Percentiles rank a stretch among this genome's conserved stretches.
These are phyloP conservation scores for Hemileccinum rubropunctum DNA, from an alignment of 768 basidiomycete genomes.

Conservation along the genomic window DNA sequence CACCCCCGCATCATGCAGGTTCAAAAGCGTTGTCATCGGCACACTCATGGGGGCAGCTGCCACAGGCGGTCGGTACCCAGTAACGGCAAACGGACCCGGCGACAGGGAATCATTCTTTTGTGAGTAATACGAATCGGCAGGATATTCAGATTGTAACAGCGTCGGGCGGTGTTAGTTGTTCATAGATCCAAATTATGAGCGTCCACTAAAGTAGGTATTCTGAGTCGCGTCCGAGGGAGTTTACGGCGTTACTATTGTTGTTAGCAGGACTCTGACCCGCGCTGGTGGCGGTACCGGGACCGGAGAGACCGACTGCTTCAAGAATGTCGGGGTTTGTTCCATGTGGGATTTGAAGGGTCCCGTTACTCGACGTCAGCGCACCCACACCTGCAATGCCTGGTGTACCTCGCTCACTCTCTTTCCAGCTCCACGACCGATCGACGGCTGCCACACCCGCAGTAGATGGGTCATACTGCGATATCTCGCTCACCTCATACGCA, in stretches of 20 bases:
- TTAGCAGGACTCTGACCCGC: not conserved
- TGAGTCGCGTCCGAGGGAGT: slow-evolving; percentile 28
- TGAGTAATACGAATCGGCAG: too few relatives aligned
- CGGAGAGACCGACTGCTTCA: slow-evolving; percentile 28
- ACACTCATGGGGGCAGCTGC: not conserved
- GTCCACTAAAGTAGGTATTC: too few relatives aligned
- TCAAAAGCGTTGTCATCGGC: slow-evolving; percentile 12
- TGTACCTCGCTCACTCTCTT: slow-evolving; percentile 31
- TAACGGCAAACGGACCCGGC: too few relatives aligned
- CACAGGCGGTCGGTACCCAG: slow-evolving; percentile 17
- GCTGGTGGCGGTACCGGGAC: slow-evolving; percentile 4
- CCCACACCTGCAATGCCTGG: slow-evolving; percentile 41
- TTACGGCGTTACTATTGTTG: slow-evolving; percentile 7
- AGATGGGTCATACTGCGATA: slow-evolving; percentile 38
- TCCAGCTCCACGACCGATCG: slow-evolving; percentile 24
- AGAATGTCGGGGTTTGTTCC: slow-evolving; percentile 24
- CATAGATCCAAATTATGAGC: slow-evolving; percentile 23
- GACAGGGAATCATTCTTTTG: too few relatives aligned
- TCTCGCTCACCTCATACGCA: slow-evolving; percentile 52
- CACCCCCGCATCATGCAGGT: slow-evolving; percentile 13
- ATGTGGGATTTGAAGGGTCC: slow-evolving; percentile 19
- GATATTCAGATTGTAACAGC: too few relatives aligned
- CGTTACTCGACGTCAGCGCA: slow-evolving; percentile 16
- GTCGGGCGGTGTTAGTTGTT: slow-evolving; percentile 14
- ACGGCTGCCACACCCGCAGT: slow-evolving; percentile 21